Conservation (phyloP, 2,329 filamentous ascomycete genomes). For the Ceratocystis cacaofunesta region DNA sequence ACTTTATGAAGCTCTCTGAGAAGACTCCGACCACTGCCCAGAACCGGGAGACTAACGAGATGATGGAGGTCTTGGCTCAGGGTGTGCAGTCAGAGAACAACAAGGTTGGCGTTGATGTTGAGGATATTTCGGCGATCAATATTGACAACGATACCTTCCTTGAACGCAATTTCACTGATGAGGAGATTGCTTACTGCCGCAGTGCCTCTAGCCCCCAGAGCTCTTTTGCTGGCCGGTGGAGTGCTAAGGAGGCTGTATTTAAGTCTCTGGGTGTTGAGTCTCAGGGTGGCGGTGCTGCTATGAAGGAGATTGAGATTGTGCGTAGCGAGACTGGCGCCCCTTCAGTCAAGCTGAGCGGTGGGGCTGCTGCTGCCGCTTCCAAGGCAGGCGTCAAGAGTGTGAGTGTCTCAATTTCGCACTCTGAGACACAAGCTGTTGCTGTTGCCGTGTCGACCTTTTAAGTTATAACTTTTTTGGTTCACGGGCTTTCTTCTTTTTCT, state of each 20-base stretch:
- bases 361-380: conserved; percentile 69
- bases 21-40: conserved; percentile 36
- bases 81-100: conserved; percentile 48
- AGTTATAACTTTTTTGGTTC: conserved; percentile 17
- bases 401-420: conserved; percentile 90
- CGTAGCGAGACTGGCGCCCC: conserved; percentile 72
- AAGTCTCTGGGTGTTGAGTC: conserved; percentile 83
- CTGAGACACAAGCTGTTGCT: conserved; percentile 83
- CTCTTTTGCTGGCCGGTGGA: conserved; percentile 91
- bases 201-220: conserved; percentile 66
- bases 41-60: conserved; percentile 51
- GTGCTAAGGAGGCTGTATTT: conserved; percentile 96
- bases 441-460: conserved; percentile 77
- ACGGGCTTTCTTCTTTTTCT: conserved; percentile 16
- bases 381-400: conserved; percentile 77
- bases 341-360: conserved; percentile 71
- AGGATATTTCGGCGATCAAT: conserved; percentile 75
- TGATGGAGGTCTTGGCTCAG: conserved; percentile 64
- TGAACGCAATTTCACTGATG: conserved; percentile 79
- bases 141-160: conserved; percentile 89
- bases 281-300: conserved; percentile 71
- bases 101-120: conserved; percentile 87
- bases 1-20: conserved; percentile 51
- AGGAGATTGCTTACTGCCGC: conserved; percentile 76
- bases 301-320: conserved; percentile 90